Conservation (phyloP, 2,329 filamentous ascomycete genomes). For the Zasmidium angulare region DNA sequence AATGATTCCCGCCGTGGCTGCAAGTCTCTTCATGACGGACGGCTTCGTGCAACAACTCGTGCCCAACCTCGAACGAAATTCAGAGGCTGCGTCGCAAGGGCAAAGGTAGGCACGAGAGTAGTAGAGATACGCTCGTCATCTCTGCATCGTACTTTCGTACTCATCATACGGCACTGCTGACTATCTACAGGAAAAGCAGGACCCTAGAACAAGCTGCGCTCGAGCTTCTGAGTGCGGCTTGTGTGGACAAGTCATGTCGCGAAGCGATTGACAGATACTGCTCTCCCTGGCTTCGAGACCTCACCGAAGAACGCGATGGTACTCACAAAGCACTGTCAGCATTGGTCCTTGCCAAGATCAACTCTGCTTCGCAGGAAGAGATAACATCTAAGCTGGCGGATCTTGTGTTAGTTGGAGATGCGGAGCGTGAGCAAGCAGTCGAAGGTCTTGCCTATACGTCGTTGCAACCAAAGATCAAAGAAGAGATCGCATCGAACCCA, state of each 20-base stretch:
- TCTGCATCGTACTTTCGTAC: neutral
- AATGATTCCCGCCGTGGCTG: conserved; percentile 71
- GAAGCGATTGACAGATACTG: conserved; percentile 84
- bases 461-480: conserved; percentile 80
- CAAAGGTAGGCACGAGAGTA: conserved; percentile 27
- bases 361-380: conserved; percentile 26
- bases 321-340: conserved; percentile 43
- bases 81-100: conserved; percentile 31
- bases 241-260: conserved; percentile 78
- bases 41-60: conserved; percentile 79
- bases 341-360: conserved; percentile 57
- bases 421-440: conserved; percentile 63
- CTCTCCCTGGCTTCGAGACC: conserved; percentile 79
- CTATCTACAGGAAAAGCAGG: conserved; percentile 69
- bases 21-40: conserved; percentile 80
- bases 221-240: conserved; percentile 88
- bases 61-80: conserved; percentile 53
- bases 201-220: conserved; percentile 84
- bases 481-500: conserved; percentile 69
- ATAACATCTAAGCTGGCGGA: conserved; percentile 31
- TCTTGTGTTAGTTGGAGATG: conserved; percentile 35
- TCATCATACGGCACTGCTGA: conserved; percentile 13
- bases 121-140: neutral
- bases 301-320: conserved; percentile 54
- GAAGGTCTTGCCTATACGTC: conserved; percentile 93